Percentiles rank a stretch among this genome's conserved stretches.
phyloP scores from a whole-genome alignment of 495 filamentous ascomycete species.

The Melanomma pulvis-pyrius region DNA sequence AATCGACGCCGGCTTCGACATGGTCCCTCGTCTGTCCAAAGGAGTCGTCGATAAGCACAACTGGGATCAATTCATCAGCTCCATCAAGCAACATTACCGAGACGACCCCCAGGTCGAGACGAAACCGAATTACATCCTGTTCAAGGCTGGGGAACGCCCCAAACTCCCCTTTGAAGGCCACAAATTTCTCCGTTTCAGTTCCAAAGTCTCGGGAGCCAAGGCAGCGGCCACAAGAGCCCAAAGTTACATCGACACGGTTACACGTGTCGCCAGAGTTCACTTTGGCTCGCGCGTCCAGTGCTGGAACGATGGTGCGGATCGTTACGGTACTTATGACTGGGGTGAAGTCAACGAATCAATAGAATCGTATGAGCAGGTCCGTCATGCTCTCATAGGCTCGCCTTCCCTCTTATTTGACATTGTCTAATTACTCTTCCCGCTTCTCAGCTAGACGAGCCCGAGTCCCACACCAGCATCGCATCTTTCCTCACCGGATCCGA shows the following conservation, averaged over 20 bases:
- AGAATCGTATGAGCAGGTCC: constrained; percentile 30
- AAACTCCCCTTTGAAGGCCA: constrained; percentile 43
- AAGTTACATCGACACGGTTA: constrained; percentile 20
- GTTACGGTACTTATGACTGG: constrained; percentile 20
- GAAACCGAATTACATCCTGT: constrained; percentile 40
- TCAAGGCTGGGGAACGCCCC: constrained; percentile 44
- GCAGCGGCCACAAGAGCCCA: constrained; percentile 9
- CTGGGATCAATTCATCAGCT: constrained; percentile 37
- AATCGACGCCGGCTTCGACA: constrained; percentile 42
- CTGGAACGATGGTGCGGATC: constrained; percentile 22
- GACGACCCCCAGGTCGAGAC: constrained; percentile 39
- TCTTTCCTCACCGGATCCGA: constrained; percentile 1
- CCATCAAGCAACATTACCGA: constrained; percentile 37
- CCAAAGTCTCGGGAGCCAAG: constrained; percentile 33
- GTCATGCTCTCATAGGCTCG: constrained; percentile 2
- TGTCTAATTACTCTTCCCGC: not conserved
- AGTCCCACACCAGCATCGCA: constrained; percentile 19
- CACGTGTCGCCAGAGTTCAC: not conserved
- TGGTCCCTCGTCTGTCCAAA: constrained; percentile 40
- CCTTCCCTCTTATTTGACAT: not conserved
- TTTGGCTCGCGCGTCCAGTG: constrained; percentile 23
- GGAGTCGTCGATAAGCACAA: constrained; percentile 36
- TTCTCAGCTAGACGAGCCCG: constrained; percentile 25
- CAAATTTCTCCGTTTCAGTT: constrained; percentile 45
- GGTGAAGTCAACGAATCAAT: constrained; percentile 27